Percentiles rank a stretch among this genome's conserved stretches.
Conservation (phyloP, 83 land plant species). For the Diphasiastrum complanatum region DNA sequence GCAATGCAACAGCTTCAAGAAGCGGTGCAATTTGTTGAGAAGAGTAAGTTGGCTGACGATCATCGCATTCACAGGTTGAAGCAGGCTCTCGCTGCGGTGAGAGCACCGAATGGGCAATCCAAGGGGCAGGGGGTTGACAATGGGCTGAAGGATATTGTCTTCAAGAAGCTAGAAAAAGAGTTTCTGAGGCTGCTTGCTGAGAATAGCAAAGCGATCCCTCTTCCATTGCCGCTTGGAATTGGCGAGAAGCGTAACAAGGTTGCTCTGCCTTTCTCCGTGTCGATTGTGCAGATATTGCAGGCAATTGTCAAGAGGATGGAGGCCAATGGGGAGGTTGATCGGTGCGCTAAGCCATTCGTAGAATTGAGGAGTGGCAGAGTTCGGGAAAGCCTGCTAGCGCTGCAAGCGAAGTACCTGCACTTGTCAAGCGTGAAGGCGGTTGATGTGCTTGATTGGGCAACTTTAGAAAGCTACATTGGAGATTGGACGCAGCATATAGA, state of each 20-base stretch:
- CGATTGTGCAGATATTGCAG: conserved; percentile 34
- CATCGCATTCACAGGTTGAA: not conserved
- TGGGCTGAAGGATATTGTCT: conserved; percentile 36
- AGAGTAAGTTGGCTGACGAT: not conserved
- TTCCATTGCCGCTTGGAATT: conserved; percentile 22
- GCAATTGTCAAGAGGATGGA: conserved; percentile 32
- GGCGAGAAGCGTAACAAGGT: conserved; percentile 39
- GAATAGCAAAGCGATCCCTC: conserved; percentile 29
- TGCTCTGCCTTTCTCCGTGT: conserved; percentile 35
- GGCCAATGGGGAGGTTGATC: conserved; percentile 27
- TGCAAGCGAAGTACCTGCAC: conserved; percentile 39
- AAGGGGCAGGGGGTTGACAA: conserved; percentile 33
- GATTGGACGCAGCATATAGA: conserved; percentile 53
- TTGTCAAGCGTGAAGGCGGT: conserved; percentile 22
- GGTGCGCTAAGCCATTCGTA: conserved; percentile 27
- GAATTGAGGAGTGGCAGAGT: conserved; percentile 27
- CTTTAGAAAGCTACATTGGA: conserved; percentile 25
- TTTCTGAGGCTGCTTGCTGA: conserved; percentile 41
- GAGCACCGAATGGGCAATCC: not conserved
- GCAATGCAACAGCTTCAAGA: not conserved
- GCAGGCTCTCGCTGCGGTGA: too few relatives aligned
- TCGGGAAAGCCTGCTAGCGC: conserved; percentile 19
- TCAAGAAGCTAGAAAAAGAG: conserved; percentile 41
- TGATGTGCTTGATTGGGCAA: conserved; percentile 22
- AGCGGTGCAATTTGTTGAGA: not conserved